A percentile compares a stretch with the other conserved stretches of the same genome.
Conservation (phyloP, 345 rosid genomes). For the Pseudoturritis turrita region DNA sequence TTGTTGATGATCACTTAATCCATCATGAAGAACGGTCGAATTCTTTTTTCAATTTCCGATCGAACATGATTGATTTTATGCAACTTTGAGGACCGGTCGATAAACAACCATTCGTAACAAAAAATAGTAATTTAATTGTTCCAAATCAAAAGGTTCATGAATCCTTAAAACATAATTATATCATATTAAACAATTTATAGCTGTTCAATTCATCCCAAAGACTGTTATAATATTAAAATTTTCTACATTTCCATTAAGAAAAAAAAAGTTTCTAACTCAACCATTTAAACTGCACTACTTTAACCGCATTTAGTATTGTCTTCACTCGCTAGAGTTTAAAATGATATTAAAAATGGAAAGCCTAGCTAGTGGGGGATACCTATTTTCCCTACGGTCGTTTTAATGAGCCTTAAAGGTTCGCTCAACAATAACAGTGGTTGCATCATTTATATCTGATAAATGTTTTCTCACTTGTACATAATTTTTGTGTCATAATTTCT, state of each 20-base stretch:
- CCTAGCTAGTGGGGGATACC: background rate
- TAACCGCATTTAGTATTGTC: too few species aligned
- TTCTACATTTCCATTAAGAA: background rate
- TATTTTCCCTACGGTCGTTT: background rate
- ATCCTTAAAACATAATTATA: background rate
- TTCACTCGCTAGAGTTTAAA: slow-evolving; percentile 2
- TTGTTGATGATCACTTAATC: too few species aligned
- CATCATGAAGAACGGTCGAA: too few species aligned
- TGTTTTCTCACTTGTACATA: background rate
- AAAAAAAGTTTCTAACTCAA: background rate
- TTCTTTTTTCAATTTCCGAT: too few species aligned
- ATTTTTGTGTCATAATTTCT: background rate
- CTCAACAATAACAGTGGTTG: slow-evolving; percentile 16
- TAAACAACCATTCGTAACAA: too few species aligned
- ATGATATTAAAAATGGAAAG: slow-evolving; percentile 10
- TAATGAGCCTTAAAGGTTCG: slow-evolving; percentile 27
- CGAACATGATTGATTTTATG: too few species aligned
- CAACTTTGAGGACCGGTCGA: too few species aligned
- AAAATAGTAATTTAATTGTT: too few species aligned
- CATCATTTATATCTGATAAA: background rate
- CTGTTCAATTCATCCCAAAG: background rate
- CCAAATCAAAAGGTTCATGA: background rate
- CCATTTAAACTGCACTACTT: background rate
- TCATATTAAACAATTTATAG: background rate
- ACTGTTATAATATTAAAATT: background rate